phyloP scores from a whole-genome alignment of 1,284 basidiomycete genomes.

The Rhodotorula sp. region DNA sequence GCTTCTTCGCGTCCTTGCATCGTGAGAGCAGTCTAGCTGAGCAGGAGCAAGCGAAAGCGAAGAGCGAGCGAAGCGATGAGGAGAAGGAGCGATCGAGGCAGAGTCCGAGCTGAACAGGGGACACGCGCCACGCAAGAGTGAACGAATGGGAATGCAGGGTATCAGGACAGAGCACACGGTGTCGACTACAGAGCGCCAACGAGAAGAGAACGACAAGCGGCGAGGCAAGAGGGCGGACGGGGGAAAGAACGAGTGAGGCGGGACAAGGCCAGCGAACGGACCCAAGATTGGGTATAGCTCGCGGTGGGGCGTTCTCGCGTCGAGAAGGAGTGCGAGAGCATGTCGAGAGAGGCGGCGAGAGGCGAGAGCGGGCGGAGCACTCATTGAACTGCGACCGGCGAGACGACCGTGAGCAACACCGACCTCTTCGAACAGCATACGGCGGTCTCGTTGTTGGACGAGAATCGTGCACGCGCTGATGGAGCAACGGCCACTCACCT shows the following conservation, averaged over 20 bases:
- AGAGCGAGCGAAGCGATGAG: too few species aligned
- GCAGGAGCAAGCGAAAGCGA: too few species aligned
- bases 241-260: too few species aligned
- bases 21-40: not conserved
- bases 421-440: too few species aligned
- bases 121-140: too few species aligned
- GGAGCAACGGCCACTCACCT: constrained; percentile 4
- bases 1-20: constrained; percentile 20
- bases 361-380: not conserved
- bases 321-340: too few species aligned
- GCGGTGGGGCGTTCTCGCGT: too few species aligned
- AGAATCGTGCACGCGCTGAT: not conserved
- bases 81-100: too few species aligned
- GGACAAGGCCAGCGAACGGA: not conserved
- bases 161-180: not conserved
- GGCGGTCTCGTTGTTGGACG: not conserved
- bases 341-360: not conserved
- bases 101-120: too few species aligned
- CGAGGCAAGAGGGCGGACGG: not conserved
- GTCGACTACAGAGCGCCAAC: not conserved
- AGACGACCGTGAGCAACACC: not conserved
- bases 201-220: not conserved
- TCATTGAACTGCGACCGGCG: not conserved
- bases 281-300: too few species aligned
- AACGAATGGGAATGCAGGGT: too few species aligned